Evolutionary conservation across 78 protist genomes (phyloP), one percentile per base, ranked within the genome.

Genomic region (Chrysochromulina tobinii): DNA sequence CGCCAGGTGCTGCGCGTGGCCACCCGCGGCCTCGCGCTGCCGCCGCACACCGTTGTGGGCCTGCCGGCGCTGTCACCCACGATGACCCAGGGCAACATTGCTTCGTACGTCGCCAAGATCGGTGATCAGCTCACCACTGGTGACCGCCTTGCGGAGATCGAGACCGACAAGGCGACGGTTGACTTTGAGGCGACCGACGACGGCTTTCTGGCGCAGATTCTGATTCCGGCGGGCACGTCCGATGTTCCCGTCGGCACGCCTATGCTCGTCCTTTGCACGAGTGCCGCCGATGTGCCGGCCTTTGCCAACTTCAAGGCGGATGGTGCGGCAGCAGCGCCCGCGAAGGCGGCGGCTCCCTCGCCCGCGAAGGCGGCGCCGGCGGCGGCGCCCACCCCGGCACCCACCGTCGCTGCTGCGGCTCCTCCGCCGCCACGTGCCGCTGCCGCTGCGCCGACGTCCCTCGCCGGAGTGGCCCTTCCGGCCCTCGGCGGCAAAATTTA

Each of bases 51-150:
- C 54, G 77, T 75, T 21, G 58, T 90, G 68, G 9, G 14, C 48
- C 20, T 90, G 67, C 92, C 92, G 12, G 88, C 92, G 8, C 92
- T 90, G 50, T 90, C 92, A 23, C 92, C 92, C 25, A 90, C 92
- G 51, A 90, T 90, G 92, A 90, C 72, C 68, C 17, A 20, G 38
- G 92, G 92, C 54, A 90, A 90, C 66, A 61, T 90, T 27, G 81
- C 57, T 3, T n/a, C 4, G 59, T 55, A 38, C 20, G 4, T 55
- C 53, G 58, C 14, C 27, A 55, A 84, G 75, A 51, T 57, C 5
- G 87, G 87, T 0, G 87, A 79, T 1, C 1, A 38, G 18, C n/a
- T 54, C 20, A 1, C 1, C 9, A 55, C 89, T 0, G 89, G 92
- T 38, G 92, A 90, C 81, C 77, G 38, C 21, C 12, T 90, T 17